These are phyloP conservation scores for Ceratobasidium sp. DNA, from an alignment of 1,284 basidiomycete species.

Conservation along the genomic window DNA sequence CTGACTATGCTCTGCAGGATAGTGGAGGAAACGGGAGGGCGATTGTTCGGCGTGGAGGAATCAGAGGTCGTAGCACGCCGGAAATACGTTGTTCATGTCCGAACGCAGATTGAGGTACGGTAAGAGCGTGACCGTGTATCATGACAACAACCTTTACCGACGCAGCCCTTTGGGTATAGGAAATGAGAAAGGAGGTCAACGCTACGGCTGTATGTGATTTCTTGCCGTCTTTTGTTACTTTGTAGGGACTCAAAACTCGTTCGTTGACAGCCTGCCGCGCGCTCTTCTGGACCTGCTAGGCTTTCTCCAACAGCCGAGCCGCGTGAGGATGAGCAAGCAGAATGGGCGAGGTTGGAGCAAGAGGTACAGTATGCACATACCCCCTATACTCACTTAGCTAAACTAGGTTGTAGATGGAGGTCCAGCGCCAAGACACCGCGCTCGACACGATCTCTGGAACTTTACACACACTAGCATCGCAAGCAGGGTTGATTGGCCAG, in stretches of 20 bases:
- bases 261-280: constrained; percentile 41
- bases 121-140: constrained; percentile 3
- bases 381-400: not conserved
- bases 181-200: constrained; percentile 70
- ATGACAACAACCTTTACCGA: not conserved
- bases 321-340: constrained; percentile 69
- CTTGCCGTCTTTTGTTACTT: not conserved
- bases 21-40: constrained; percentile 81
- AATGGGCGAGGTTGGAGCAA: constrained; percentile 86
- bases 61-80: constrained; percentile 76
- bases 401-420: constrained; percentile 70
- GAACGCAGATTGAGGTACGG: constrained; percentile 80
- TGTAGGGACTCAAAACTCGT: constrained; percentile 1
- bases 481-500: constrained; percentile 89
- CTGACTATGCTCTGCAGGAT: constrained; percentile 61
- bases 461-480: constrained; percentile 79
- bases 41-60: constrained; percentile 83
- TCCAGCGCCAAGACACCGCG: constrained; percentile 85
- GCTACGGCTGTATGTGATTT: constrained; percentile 39
- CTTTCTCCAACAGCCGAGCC: constrained; percentile 50
- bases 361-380: constrained; percentile 63
- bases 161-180: constrained; percentile 64
- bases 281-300: constrained; percentile 47
- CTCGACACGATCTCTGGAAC: constrained; percentile 88
- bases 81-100: constrained; percentile 77